Conservation (phyloP, 495 filamentous ascomycete genomes). For the Ramalina intermedia region DNA sequence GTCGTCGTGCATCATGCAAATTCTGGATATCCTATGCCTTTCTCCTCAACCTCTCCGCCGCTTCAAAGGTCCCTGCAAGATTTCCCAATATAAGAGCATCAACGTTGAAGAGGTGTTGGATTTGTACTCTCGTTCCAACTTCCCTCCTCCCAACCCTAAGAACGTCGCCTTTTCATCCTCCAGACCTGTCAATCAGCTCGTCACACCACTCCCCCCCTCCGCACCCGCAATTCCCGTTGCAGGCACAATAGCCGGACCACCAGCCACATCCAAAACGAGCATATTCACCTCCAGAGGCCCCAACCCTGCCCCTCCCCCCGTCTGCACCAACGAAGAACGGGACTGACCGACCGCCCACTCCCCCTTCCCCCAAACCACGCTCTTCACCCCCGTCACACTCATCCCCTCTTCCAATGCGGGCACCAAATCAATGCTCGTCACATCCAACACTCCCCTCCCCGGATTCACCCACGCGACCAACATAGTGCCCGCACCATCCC, state of each 20-base stretch:
- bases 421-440: background rate
- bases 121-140: no score
- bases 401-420: background rate
- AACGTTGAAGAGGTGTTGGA: no score
- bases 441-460: background rate
- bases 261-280: background rate
- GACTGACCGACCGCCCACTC: background rate
- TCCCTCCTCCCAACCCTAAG: background rate
- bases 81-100: no score
- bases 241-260: background rate
- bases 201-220: background rate
- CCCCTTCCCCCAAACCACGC: slow-evolving; percentile 1
- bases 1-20: no score
- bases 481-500: background rate
- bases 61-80: no score
- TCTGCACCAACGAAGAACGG: background rate
- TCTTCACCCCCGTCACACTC: background rate
- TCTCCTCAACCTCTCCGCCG: no score
- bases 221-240: background rate
- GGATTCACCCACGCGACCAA: background rate
- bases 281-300: background rate
- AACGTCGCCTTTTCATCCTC: background rate
- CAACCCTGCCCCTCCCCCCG: background rate
- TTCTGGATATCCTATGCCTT: no score
- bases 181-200: background rate